phyloP scores from a whole-genome alignment of 306 rosid species.

The Prinsepia uniflora region DNA sequence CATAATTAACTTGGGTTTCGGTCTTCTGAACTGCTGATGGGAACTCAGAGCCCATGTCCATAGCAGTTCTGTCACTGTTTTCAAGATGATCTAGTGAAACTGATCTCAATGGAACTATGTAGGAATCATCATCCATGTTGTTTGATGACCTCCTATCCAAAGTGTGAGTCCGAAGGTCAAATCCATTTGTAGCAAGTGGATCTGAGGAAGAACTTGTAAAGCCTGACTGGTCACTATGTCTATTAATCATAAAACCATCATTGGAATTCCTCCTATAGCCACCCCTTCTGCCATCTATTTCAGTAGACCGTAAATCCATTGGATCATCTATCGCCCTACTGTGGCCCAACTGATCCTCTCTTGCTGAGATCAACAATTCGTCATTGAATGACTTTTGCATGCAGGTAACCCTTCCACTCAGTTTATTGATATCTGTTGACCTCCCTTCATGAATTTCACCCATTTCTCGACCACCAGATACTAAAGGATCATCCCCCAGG shows the following conservation, averaged over 20 bases:
- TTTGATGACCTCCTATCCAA: conserved; percentile 52
- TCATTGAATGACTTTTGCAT: conserved; percentile 48
- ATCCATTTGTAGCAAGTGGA: conserved; percentile 50
- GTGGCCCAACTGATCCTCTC: conserved; percentile 40
- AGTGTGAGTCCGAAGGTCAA: conserved; percentile 38
- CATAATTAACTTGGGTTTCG: conserved; percentile 54
- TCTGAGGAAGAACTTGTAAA: conserved; percentile 39
- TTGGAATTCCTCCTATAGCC: conserved; percentile 46
- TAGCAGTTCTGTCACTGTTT: conserved; percentile 58
- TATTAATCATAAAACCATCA: conserved; percentile 68
- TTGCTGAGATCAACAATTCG: conserved; percentile 44
- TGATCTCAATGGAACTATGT: conserved; percentile 66
- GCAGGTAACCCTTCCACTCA: conserved; percentile 45
- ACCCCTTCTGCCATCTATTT: conserved; percentile 55
- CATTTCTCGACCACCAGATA: conserved; percentile 42
- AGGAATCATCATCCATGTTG: conserved; percentile 73
- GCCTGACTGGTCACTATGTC: conserved; percentile 44
- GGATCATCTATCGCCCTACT: conserved; percentile 32
- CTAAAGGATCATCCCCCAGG: conserved; percentile 63
- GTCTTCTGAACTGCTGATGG: conserved; percentile 42
- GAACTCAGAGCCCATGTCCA: conserved; percentile 75
- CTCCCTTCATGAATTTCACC: conserved; percentile 48
- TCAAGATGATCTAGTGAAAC: conserved; percentile 45
- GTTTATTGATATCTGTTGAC: conserved; percentile 43
- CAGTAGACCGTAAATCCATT: conserved; percentile 52